phyloP scores from a whole-genome alignment of 2,329 filamentous ascomycete genomes.

The Phialophora chinensis region DNA sequence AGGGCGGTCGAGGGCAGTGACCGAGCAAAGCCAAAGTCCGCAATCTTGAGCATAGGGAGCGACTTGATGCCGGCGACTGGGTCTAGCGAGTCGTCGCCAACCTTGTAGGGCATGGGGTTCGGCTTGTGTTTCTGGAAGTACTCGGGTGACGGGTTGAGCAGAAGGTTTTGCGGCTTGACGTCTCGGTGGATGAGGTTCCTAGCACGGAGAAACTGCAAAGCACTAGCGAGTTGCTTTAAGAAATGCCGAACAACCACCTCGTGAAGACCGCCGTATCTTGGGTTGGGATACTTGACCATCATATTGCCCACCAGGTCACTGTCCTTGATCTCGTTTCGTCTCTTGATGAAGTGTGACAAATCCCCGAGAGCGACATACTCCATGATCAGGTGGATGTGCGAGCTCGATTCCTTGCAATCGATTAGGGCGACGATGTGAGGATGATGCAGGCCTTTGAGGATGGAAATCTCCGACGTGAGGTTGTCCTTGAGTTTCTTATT shows the following conservation, averaged over 20 bases:
- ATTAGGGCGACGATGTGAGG: slow-evolving; percentile 96
- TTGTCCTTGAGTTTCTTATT: slow-evolving; percentile 98
- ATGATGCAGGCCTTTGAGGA: slow-evolving; percentile 90
- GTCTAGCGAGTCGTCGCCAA: slow-evolving; percentile 78
- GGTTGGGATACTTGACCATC: slow-evolving; percentile 90
- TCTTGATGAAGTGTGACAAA: slow-evolving; percentile 94
- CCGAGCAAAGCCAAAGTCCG: slow-evolving; percentile 97
- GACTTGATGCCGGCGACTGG: slow-evolving; percentile 81
- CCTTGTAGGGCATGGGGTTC: slow-evolving; percentile 73
- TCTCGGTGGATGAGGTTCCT: slow-evolving; percentile 93
- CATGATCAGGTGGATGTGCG: slow-evolving; percentile 96
- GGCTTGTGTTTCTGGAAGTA: slow-evolving; percentile 69
- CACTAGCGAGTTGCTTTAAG: slow-evolving; percentile 90
- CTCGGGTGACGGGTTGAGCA: slow-evolving; percentile 80
- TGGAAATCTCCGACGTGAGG: slow-evolving; percentile 91
- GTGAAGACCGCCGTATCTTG: slow-evolving; percentile 81
- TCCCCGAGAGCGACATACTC: slow-evolving; percentile 97
- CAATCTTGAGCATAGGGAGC: slow-evolving; percentile 94
- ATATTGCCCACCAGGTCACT: slow-evolving; percentile 86
- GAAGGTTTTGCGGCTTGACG: slow-evolving; percentile 94
- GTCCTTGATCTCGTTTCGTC: slow-evolving; percentile 77
- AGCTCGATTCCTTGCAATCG: slow-evolving; percentile 84
- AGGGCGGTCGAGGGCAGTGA: slow-evolving; percentile 88
- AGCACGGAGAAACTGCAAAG: slow-evolving; percentile 82
- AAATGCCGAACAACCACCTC: slow-evolving; percentile 98